Evolutionary conservation across 2,329 filamentous ascomycete species (phyloP).

Genomic region (Arthrobotrys megalospora): DNA sequence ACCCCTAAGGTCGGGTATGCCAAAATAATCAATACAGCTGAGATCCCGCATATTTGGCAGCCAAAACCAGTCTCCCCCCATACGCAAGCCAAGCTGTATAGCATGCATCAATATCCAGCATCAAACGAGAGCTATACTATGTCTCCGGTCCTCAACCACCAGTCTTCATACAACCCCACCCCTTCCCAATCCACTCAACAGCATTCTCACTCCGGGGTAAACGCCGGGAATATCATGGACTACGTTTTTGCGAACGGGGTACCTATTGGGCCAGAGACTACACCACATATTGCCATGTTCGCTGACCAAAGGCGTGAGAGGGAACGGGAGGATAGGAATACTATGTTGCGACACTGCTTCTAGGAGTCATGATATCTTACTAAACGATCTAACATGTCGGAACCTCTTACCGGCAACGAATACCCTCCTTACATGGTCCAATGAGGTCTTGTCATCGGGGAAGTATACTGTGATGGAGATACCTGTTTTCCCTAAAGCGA

Average conservation of each 20-base stretch:
- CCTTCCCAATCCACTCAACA: not conserved
- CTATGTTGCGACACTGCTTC: not conserved
- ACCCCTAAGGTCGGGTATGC: not conserved
- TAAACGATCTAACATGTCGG: not conserved
- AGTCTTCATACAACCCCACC: not conserved
- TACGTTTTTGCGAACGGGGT: slow-evolving; percentile 26
- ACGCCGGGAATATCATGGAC: slow-evolving; percentile 18
- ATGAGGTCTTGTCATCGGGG: too few relatives aligned
- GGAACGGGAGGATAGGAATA: slow-evolving; percentile 31
- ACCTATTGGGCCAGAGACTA: slow-evolving; percentile 47
- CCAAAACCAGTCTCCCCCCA: slow-evolving; percentile 46
- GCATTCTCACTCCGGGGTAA: not conserved
- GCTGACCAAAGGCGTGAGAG: slow-evolving; percentile 37
- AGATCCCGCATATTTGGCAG: slow-evolving; percentile 13
- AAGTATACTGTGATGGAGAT: too few relatives aligned
- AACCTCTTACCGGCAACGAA: not conserved
- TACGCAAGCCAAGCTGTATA: slow-evolving; percentile 34
- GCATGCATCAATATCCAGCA: slow-evolving; percentile 25
- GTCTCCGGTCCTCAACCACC: not conserved
- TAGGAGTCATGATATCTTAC: not conserved
- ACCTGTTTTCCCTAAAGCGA: not conserved
- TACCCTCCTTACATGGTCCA: too few relatives aligned
- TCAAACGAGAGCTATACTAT: not conserved
- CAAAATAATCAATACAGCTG: not conserved
- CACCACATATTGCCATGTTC: slow-evolving; percentile 58